These are phyloP conservation scores for Artemisia argyi DNA, from an alignment of 129 eudicot species.

Conservation along the genomic window DNA sequence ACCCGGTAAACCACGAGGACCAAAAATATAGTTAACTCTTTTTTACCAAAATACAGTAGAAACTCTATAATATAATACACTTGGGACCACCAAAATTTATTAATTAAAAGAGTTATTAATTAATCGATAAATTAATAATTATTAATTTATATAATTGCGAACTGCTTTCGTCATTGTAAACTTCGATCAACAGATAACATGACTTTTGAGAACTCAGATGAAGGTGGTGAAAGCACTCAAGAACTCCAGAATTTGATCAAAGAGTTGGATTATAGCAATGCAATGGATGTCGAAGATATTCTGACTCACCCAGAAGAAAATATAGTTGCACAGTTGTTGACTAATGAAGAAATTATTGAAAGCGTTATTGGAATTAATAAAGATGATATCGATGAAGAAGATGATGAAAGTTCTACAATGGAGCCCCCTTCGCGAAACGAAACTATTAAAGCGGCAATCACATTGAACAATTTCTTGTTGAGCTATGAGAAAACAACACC, in stretches of 20 bases:
- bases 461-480: slow-evolving; percentile 41
- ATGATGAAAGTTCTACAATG: slow-evolving; percentile 38
- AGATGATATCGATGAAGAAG: slow-evolving; percentile 35
- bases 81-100: no score
- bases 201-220: slow-evolving; percentile 29
- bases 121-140: no score
- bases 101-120: no score
- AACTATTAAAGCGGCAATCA: slow-evolving; percentile 26
- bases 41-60: no score
- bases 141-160: slow-evolving; percentile 22
- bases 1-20: no score
- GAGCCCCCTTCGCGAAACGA: slow-evolving; percentile 33
- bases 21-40: no score
- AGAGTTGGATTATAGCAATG: no score
- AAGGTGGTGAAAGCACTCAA: no score
- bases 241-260: no score
- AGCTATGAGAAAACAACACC: slow-evolving; percentile 38
- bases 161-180: slow-evolving; percentile 30
- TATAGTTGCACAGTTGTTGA: slow-evolving; percentile 27
- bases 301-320: no score
- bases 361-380: slow-evolving; percentile 38
- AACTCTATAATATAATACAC: no score
- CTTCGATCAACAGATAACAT: slow-evolving; percentile 34
- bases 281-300: no score
- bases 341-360: slow-evolving; percentile 29